Conservation (phyloP, 768 basidiomycete genomes). For the Russula dissimulans region DNA sequence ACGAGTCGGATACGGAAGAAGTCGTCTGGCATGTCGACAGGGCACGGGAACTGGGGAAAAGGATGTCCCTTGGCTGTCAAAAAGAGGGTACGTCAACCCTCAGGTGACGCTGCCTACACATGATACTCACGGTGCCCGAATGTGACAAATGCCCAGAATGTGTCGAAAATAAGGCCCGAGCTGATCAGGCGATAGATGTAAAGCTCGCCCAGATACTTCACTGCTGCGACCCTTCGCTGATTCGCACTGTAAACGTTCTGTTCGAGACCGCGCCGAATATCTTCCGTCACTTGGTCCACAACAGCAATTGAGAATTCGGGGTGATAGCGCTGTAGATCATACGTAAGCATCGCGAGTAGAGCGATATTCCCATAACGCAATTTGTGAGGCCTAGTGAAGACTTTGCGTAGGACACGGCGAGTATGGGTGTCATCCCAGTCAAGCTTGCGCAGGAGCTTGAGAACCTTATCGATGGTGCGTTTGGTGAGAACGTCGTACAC, state of each 20-base stretch:
- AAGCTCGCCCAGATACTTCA: conserved; percentile 94
- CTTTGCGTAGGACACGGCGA: conserved; percentile 62
- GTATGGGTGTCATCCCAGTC: conserved; percentile 81
- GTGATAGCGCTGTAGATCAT: conserved; percentile 90
- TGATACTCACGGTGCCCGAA: conserved; percentile 84
- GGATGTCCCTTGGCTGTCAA: conserved; percentile 79
- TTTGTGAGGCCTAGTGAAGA: conserved; percentile 98
- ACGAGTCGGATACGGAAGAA: conserved; percentile 91
- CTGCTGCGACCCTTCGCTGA: conserved; percentile 81
- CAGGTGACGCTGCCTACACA: background rate
- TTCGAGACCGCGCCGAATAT: conserved; percentile 83
- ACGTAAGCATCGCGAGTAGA: conserved; percentile 87
- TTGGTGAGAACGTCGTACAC: conserved; percentile 88
- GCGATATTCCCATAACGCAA: conserved; percentile 86
- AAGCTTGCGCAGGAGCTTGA: conserved; percentile 86
- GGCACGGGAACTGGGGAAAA: conserved; percentile 60
- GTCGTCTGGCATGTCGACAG: conserved; percentile 89
- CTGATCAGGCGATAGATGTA: conserved; percentile 93
- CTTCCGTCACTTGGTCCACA: conserved; percentile 92
- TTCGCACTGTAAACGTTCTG: conserved; percentile 93
- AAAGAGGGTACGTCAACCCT: background rate
- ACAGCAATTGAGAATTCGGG: conserved; percentile 81
- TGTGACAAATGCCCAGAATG: conserved; percentile 86
- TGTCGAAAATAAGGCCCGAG: conserved; percentile 86
- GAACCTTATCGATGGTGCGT: conserved; percentile 91